These are phyloP conservation scores for Morella rubra DNA, from an alignment of 306 rosid species.

Conservation along the genomic window DNA sequence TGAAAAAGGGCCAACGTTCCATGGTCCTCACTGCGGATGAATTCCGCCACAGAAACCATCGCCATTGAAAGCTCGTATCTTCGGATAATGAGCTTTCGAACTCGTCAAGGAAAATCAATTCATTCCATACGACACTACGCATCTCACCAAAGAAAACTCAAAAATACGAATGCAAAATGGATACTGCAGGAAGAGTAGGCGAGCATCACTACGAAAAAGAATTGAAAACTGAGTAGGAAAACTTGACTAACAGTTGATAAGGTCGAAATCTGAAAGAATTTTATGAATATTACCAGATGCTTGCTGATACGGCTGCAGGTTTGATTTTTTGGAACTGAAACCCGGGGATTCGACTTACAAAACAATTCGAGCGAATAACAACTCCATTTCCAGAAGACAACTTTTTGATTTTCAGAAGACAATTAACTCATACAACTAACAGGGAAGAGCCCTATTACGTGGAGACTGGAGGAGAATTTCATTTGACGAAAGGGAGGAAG, in stretches of 20 bases:
- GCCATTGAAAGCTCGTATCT: neutral
- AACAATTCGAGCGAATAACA: neutral
- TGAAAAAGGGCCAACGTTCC: neutral
- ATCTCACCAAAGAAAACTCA: neutral
- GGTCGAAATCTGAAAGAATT: too few relatives aligned
- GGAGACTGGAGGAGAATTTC: neutral
- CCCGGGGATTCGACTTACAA: neutral
- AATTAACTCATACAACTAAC: neutral
- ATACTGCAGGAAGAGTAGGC: neutral
- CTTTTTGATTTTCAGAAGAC: neutral
- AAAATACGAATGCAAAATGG: neutral
- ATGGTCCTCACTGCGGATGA: neutral
- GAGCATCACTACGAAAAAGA: too few relatives aligned
- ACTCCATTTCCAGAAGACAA: neutral
- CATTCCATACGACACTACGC: neutral
- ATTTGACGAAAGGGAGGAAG: neutral
- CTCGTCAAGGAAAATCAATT: neutral
- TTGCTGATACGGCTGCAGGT: neutral
- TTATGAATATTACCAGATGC: neutral
- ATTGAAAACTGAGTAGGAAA: too few relatives aligned
- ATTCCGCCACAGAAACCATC: neutral
- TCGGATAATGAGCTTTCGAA: neutral
- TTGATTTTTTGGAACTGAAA: neutral
- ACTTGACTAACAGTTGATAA: too few relatives aligned
- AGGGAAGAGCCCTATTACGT: constrained; percentile 10